Evolutionary conservation across 306 rosid species (phyloP), one percentile per base, ranked within the genome.

Genomic region (Ochetophila trinervis): DNA sequence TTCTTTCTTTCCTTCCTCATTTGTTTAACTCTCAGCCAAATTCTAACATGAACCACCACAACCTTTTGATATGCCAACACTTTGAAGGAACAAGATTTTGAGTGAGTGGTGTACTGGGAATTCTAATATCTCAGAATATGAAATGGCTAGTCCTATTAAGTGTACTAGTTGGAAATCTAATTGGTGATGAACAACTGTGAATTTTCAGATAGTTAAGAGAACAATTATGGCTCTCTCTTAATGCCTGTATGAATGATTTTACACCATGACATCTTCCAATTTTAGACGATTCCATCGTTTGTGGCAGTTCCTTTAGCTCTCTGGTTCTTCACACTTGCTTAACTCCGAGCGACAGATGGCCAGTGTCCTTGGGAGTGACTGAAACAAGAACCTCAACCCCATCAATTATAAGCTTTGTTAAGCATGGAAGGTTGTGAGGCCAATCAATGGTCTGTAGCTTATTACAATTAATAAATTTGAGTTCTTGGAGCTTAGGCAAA

Each of bases 311-410:
- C 20, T 24, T 15, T 13, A 5, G 27, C 44, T 37, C n/a, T 10
- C 34, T 42, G 44, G 5, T 22, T 51, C n/a, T n/a, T 61, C 58
- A 57, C 69, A 62, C 14, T 18, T 40, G 16, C 15, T 0, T 1
- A 69, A 22, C 48, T 45, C 49, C 44, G 69, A 40, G 32, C 8
- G 30, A 57, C 40, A 49, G 40, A 75, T 20, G 37, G n/a, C 35
- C 2, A 68, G 76, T 20, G 67, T 75, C 11, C 2, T 55, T 19
- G 74, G 81, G 35, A 71, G 54, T 7, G 69, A 36, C 14, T n/a
- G 73, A 71, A 60, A 32, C 70, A 60, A 71, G 61, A 36, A 53
- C 53, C 56, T 60, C 32, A 20, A 73, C 66, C 14, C 14, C 6
- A 50, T 35, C 4, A 18, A 66, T 21, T 15, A 9, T 1, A 16